Evolutionary conservation across 192 early-diverging fungal species (phyloP).

Genomic region (Umbelopsis isabellina): DNA sequence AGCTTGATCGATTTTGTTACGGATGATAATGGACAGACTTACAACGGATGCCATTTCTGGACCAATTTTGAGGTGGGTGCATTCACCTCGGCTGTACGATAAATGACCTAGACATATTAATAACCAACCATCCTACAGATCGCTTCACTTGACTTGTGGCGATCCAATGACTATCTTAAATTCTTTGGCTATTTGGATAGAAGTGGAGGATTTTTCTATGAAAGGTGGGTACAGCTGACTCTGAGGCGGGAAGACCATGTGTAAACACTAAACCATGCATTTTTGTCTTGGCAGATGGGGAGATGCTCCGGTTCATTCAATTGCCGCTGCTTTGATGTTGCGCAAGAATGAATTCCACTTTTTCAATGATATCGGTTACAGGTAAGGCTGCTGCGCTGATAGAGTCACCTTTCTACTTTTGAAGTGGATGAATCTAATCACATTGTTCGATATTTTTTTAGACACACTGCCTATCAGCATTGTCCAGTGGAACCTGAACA

Average conservation of each 20-base stretch:
- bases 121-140: not conserved
- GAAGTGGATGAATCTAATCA: not conserved
- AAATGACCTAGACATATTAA: not conserved
- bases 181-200: conserved; percentile 76
- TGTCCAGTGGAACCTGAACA: conserved; percentile 57
- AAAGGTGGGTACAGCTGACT: conserved; percentile 45
- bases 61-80: conserved; percentile 83
- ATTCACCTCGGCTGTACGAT: not conserved
- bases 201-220: conserved; percentile 85
- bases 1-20: conserved; percentile 58
- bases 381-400: not conserved
- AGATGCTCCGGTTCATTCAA: conserved; percentile 76
- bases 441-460: not conserved
- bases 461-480: conserved; percentile 62
- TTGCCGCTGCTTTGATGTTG: conserved; percentile 64
- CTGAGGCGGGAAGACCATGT: not conserved
- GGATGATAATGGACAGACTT: conserved; percentile 54
- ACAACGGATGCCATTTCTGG: conserved; percentile 89
- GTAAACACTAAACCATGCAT: conserved; percentile 4
- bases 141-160: conserved; percentile 59
- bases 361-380: conserved; percentile 77
- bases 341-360: conserved; percentile 68
- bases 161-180: conserved; percentile 66
- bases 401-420: too few species aligned
- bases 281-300: conserved; percentile 60